Conservation (phyloP, 1,139 yeast genomes). For the Taiozyma onychis region DNA sequence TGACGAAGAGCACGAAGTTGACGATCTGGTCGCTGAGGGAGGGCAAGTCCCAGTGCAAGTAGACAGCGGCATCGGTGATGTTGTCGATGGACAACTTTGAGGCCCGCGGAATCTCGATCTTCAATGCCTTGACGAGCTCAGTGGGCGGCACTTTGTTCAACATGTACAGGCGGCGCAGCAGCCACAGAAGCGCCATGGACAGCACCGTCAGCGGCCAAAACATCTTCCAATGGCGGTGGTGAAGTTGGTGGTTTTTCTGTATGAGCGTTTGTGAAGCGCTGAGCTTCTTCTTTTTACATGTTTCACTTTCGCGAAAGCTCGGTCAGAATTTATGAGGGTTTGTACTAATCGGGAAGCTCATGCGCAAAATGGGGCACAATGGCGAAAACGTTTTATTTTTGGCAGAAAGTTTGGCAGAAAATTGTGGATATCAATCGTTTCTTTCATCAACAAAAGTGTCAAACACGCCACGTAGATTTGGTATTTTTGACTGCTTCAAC, state of each 20-base stretch:
- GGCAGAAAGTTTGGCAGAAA: neutral
- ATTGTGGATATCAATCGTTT: too few relatives aligned
- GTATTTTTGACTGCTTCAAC: too few relatives aligned
- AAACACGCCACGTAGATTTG: too few relatives aligned
- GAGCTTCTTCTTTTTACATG: neutral
- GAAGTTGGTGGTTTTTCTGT: too few relatives aligned
- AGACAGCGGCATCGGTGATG: constrained; percentile 42
- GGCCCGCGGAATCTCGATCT: constrained; percentile 51
- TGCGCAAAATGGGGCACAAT: too few relatives aligned
- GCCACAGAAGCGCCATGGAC: constrained; percentile 19
- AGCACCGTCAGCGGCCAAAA: constrained; percentile 16
- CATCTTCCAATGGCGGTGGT: constrained; percentile 6
- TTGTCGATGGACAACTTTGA: constrained; percentile 53
- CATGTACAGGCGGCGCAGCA: constrained; percentile 16
- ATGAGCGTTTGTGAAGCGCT: too few relatives aligned
- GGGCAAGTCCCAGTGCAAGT: constrained; percentile 49
- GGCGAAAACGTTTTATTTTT: neutral
- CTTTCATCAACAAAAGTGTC: too few relatives aligned
- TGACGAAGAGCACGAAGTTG: constrained; percentile 36
- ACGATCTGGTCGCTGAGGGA: constrained; percentile 14
- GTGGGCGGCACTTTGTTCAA: constrained; percentile 44
- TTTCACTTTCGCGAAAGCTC: neutral
- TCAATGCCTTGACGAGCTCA: constrained; percentile 42
- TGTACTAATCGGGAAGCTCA: neutral
- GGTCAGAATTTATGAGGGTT: neutral